phyloP scores from a whole-genome alignment of 2,329 filamentous ascomycete genomes.

The Ceratocystis destructans region DNA sequence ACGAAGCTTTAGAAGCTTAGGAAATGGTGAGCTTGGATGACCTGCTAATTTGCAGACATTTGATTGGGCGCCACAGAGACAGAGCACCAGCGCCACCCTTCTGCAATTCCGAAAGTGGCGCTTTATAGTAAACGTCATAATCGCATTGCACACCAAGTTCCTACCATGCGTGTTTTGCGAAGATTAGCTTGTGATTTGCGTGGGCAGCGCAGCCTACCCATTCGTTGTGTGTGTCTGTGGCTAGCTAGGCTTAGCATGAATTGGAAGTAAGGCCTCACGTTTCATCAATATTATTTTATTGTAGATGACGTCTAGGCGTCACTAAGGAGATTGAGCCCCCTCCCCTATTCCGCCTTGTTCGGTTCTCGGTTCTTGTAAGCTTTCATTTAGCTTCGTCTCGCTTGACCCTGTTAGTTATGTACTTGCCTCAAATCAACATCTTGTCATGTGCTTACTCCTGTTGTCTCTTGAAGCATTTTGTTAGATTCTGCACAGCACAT shows the following conservation, averaged over 20 bases:
- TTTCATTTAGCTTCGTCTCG: slow-evolving; percentile 5
- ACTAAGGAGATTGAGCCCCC: not conserved
- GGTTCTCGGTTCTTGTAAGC: not conserved
- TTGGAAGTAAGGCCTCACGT: not conserved
- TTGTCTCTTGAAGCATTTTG: not conserved
- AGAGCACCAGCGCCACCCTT: not conserved
- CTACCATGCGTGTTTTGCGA: not conserved
- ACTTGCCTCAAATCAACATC: not conserved
- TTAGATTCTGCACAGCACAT: too few species aligned
- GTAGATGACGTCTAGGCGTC: not conserved
- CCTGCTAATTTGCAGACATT: not conserved
- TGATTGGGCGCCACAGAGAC: not conserved
- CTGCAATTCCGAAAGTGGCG: not conserved
- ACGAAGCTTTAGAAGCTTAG: not conserved
- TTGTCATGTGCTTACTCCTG: not conserved
- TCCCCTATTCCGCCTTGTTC: not conserved
- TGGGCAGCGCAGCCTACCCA: not conserved
- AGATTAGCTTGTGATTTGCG: not conserved
- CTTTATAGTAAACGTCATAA: not conserved
- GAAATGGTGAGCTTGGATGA: not conserved
- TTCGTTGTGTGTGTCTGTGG: not conserved
- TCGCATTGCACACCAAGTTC: not conserved
- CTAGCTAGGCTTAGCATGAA: not conserved
- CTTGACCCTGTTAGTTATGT: not conserved
- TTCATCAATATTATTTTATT: not conserved